Evolutionary conservation across 2,329 filamentous ascomycete genomes (phyloP).

Genomic region (Neurospora sp.): DNA sequence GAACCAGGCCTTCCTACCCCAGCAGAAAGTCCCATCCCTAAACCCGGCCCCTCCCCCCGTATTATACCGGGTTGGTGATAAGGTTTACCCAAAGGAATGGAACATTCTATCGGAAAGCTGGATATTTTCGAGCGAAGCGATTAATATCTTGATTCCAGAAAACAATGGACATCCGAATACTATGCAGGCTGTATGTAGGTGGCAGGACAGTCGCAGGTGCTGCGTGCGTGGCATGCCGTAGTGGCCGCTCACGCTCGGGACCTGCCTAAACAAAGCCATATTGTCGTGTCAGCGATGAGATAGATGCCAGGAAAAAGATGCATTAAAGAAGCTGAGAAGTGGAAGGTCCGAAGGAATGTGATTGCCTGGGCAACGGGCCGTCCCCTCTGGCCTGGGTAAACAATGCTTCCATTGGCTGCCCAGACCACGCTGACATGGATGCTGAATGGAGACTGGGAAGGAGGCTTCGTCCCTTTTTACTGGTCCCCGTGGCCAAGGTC

Average conservation of each 20-base stretch:
- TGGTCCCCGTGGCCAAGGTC: background rate
- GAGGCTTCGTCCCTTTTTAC: background rate
- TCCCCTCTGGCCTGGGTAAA: constrained; percentile 10
- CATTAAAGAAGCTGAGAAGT: background rate
- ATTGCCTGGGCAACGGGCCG: constrained; percentile 11
- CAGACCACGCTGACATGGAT: background rate
- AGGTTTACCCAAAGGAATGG: too few species aligned
- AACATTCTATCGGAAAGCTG: too few species aligned
- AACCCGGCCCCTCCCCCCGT: too few species aligned
- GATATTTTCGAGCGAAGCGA: too few species aligned
- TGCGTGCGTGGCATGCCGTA: background rate
- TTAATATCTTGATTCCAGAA: too few species aligned
- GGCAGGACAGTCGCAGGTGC: background rate
- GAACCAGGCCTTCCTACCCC: too few species aligned
- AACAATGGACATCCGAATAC: too few species aligned
- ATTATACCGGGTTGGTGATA: too few species aligned
- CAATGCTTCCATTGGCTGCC: constrained; percentile 7
- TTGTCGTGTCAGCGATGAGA: background rate
- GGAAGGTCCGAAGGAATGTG: background rate
- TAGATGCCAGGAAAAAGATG: background rate
- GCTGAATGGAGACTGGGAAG: background rate
- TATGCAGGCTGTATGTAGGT: background rate
- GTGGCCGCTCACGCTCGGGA: background rate
- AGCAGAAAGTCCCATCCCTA: too few species aligned
- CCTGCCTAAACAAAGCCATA: background rate